phyloP scores from a whole-genome alignment of 257 asterid genomes.

The Solanum pinnatisectum region DNA sequence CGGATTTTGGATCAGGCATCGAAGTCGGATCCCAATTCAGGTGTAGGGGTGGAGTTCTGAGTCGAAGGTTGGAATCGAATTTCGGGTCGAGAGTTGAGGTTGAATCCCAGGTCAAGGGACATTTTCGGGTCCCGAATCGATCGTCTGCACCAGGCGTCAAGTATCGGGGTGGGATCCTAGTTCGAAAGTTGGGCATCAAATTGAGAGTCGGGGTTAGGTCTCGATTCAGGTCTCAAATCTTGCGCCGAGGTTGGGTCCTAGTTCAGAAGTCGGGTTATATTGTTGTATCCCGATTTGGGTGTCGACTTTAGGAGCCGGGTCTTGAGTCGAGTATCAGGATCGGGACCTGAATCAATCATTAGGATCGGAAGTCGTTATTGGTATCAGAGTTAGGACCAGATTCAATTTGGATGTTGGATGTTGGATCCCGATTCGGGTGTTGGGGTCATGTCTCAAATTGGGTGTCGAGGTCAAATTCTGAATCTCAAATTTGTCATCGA shows the following conservation, averaged over 20 bases:
- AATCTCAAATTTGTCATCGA: too few relatives aligned
- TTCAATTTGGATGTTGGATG: too few relatives aligned
- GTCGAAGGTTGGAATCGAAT: too few relatives aligned
- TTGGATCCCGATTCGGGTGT: too few relatives aligned
- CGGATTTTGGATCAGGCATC: too few relatives aligned
- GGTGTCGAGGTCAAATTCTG: neutral
- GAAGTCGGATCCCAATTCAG: neutral
- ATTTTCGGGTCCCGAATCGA: neutral
- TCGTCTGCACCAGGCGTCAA: too few relatives aligned
- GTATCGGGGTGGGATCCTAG: neutral
- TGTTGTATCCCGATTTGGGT: neutral
- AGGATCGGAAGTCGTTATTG: rapidly evolving
- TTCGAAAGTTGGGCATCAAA: rapidly evolving
- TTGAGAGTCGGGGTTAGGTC: too few relatives aligned
- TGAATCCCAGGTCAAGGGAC: neutral
- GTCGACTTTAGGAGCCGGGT: neutral
- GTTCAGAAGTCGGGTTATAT: neutral
- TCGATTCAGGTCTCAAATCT: rapidly evolving
- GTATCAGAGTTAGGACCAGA: neutral
- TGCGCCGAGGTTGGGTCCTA: neutral
- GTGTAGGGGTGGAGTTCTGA: neutral
- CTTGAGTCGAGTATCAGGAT: neutral
- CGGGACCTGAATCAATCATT: neutral
- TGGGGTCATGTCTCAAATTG: too few relatives aligned
- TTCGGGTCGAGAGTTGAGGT: neutral